Percentiles rank a stretch among this genome's conserved stretches.
These are phyloP conservation scores for Boletus rufocinnamomeus DNA, from an alignment of 768 basidiomycete species.

Conservation along the genomic window DNA sequence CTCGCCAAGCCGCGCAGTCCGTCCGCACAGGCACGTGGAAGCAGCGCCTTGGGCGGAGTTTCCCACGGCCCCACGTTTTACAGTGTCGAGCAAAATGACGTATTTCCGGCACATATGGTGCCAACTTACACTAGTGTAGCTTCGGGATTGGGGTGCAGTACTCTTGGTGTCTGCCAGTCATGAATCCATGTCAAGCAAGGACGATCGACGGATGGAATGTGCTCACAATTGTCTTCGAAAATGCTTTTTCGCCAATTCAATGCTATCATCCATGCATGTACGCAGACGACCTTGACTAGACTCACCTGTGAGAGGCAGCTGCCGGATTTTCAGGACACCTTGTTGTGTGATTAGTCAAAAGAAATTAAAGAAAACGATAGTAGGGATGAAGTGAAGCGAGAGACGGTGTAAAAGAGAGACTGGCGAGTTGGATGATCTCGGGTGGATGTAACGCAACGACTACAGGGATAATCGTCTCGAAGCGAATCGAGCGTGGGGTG, in stretches of 20 bases:
- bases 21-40: constrained; percentile 18
- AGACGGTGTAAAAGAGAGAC: constrained; percentile 39
- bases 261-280: constrained; percentile 2
- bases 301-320: constrained; percentile 22
- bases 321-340: constrained; percentile 13
- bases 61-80: constrained; percentile 47
- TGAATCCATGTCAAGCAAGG: constrained; percentile 6
- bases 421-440: constrained; percentile 32
- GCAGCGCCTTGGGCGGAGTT: constrained; percentile 19
- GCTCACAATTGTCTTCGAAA: constrained; percentile 20
- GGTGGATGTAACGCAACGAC: constrained; percentile 29
- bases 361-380: constrained; percentile 19
- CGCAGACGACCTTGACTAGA: constrained; percentile 3
- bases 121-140: constrained; percentile 26
- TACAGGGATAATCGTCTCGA: constrained; percentile 48
- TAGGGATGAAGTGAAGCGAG: constrained; percentile 29
- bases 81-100: constrained; percentile 35
- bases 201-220: constrained; percentile 1
- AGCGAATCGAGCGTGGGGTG: constrained; percentile 52
- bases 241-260: constrained; percentile 9
- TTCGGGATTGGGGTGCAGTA: neutral
- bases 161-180: constrained; percentile 11
- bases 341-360: constrained; percentile 22
- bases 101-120: constrained; percentile 16
- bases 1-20: constrained; percentile 3